phyloP scores from a whole-genome alignment of 805 yeast species.

The Kazachstania psychrophila region DNA sequence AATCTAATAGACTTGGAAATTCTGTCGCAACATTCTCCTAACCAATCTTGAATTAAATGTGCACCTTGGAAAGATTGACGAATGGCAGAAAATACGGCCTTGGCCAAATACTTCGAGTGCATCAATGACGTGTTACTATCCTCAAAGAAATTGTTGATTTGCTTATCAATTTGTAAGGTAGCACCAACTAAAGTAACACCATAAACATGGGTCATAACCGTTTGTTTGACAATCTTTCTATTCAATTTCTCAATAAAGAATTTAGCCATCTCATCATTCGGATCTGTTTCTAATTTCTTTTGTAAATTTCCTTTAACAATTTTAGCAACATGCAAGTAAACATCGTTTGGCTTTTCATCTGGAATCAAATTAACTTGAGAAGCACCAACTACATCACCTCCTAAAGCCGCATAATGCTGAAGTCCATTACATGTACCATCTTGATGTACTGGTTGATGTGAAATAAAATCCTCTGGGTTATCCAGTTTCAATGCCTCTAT shows the following conservation, averaged over 20 bases:
- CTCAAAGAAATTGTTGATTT: slow-evolving; percentile 51
- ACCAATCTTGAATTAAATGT: slow-evolving; percentile 93
- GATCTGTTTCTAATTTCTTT: slow-evolving; percentile 37
- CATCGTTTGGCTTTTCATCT: slow-evolving; percentile 66
- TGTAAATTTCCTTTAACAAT: slow-evolving; percentile 50
- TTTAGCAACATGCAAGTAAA: slow-evolving; percentile 60
- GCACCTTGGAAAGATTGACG: slow-evolving; percentile 86
- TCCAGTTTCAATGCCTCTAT: slow-evolving; percentile 49
- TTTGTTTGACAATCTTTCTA: slow-evolving; percentile 88
- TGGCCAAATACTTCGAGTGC: slow-evolving; percentile 57
- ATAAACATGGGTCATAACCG: slow-evolving; percentile 96
- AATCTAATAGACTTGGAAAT: slow-evolving; percentile 70
- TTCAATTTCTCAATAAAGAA: slow-evolving; percentile 51
- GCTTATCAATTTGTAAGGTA: slow-evolving; percentile 74
- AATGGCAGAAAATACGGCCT: slow-evolving; percentile 71
- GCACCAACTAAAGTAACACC: slow-evolving; percentile 97
- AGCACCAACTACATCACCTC: slow-evolving; percentile 81
- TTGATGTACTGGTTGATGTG: slow-evolving; percentile 74
- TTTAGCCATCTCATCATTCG: slow-evolving; percentile 44
- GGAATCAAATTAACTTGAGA: slow-evolving; percentile 68
- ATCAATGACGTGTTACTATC: slow-evolving; percentile 39
- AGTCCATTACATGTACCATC: slow-evolving; percentile 84
- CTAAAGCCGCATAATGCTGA: slow-evolving; percentile 80
- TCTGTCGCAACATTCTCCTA: slow-evolving; percentile 73
- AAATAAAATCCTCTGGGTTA: slow-evolving; percentile 56